Percentiles rank a stretch among this genome's conserved stretches.
Evolutionary conservation across 1,139 yeast species (phyloP).

Genomic region (Yamadazyma triangularis): DNA sequence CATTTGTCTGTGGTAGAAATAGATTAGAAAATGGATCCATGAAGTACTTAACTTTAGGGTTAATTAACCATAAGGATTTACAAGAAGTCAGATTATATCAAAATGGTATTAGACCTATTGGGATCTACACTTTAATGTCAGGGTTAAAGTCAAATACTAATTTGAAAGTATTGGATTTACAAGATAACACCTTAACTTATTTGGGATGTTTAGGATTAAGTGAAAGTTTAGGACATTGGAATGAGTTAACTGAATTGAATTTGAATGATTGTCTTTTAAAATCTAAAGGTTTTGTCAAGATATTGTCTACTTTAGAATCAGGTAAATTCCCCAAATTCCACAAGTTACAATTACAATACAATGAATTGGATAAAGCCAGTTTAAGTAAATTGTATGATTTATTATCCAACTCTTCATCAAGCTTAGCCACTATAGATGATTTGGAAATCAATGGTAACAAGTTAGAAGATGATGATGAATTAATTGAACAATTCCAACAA

Average conservation of each 20-base stretch:
- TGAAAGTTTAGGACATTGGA: conserved; percentile 40
- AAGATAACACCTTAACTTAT: conserved; percentile 91
- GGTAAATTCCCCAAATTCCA: conserved; percentile 49
- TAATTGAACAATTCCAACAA: conserved; percentile 30
- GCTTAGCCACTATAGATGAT: conserved; percentile 55
- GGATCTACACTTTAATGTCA: conserved; percentile 71
- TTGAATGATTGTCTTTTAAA: conserved; percentile 87
- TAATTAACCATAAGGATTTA: conserved; percentile 69
- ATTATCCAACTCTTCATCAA: conserved; percentile 27
- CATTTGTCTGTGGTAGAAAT: conserved; percentile 94
- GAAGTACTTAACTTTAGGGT: conserved; percentile 70
- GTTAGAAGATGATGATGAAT: conserved; percentile 49
- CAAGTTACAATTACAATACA: conserved; percentile 74
- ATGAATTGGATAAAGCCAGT: conserved; percentile 73
- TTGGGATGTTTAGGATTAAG: conserved; percentile 55
- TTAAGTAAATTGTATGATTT: conserved; percentile 54
- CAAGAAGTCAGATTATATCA: conserved; percentile 80
- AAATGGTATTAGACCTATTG: conserved; percentile 94
- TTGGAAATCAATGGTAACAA: conserved; percentile 92
- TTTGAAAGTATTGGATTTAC: conserved; percentile 74
- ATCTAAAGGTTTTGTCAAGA: conserved; percentile 60
- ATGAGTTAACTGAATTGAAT: conserved; percentile 64
- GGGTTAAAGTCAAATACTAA: conserved; percentile 64
- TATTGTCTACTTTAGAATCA: conserved; percentile 41
- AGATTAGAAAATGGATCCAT: conserved; percentile 93